Percentiles rank a stretch among this genome's conserved stretches.
phyloP scores from a whole-genome alignment of 1,139 yeast species.

The Debaryomyces robertsiae region DNA sequence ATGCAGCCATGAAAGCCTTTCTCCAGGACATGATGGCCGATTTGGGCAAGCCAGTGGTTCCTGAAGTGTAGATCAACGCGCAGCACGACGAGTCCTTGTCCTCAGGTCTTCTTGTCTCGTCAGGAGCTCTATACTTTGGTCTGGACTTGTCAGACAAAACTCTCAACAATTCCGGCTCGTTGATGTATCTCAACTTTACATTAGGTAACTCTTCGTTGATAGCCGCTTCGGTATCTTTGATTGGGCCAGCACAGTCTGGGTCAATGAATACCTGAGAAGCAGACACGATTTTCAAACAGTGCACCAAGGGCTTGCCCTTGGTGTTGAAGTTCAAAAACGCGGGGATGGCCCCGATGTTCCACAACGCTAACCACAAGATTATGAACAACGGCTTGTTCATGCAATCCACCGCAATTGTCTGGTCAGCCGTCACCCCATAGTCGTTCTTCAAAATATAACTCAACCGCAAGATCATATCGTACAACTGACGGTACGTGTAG shows the following conservation, averaged over 20 bases:
- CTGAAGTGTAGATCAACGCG: constrained; percentile 84
- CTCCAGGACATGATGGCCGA: constrained; percentile 95
- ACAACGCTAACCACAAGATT: constrained; percentile 78
- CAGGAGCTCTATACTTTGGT: constrained; percentile 57
- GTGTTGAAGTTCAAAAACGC: constrained; percentile 85
- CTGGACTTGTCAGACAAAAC: constrained; percentile 49
- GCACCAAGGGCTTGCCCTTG: constrained; percentile 71
- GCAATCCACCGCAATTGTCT: constrained; percentile 75
- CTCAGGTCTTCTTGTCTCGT: constrained; percentile 55
- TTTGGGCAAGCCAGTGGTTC: constrained; percentile 94
- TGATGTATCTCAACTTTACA: constrained; percentile 53
- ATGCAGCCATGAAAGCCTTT: constrained; percentile 71
- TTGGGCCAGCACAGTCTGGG: constrained; percentile 62
- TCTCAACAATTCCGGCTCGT: constrained; percentile 51
- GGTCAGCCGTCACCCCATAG: constrained; percentile 65
- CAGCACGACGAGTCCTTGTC: constrained; percentile 66
- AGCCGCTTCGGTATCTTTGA: constrained; percentile 53
- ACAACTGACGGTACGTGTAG: constrained; percentile 69
- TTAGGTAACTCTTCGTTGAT: constrained; percentile 45
- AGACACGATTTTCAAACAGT: constrained; percentile 74
- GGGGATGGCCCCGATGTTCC: constrained; percentile 92
- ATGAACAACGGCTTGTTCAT: constrained; percentile 84
- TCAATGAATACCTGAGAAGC: constrained; percentile 72
- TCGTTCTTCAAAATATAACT: constrained; percentile 65
- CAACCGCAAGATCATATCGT: constrained; percentile 63